phyloP scores from a whole-genome alignment of 441 rosid species.

The Adansonia grandidieri region DNA sequence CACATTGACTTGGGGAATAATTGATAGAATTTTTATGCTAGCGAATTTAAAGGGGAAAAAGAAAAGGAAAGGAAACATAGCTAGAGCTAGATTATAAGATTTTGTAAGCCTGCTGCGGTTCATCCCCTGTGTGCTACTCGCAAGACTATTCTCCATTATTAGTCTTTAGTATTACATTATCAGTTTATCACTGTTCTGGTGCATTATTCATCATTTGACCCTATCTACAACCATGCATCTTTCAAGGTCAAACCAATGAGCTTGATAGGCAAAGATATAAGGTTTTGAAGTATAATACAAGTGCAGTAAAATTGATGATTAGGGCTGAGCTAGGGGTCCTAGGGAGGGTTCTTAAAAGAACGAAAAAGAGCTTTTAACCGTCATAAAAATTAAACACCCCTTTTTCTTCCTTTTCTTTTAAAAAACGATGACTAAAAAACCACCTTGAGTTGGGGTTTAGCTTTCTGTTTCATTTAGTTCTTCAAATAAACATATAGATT shows the following conservation, averaged over 20 bases:
- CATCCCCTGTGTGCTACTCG: conserved; percentile 13
- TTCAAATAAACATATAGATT: background rate
- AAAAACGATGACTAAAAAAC: conserved; percentile 28
- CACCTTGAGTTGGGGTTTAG: conserved; percentile 14
- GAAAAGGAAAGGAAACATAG: conserved; percentile 20
- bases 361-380: background rate
- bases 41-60: background rate
- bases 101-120: conserved; percentile 40
- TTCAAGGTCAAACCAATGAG: conserved; percentile 34
- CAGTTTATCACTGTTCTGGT: background rate
- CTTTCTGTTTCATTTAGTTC: conserved; percentile 33
- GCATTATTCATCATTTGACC: conserved; percentile 16
- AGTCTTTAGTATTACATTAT: conserved; percentile 9
- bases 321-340: background rate
- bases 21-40: conserved; percentile 37
- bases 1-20: conserved; percentile 47
- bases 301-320: conserved; percentile 19
- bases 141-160: conserved; percentile 20
- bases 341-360: background rate
- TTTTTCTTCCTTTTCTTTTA: conserved; percentile 35
- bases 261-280: conserved; percentile 36
- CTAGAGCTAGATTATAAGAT: background rate
- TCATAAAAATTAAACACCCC: conserved; percentile 5
- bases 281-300: conserved; percentile 26
- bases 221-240: conserved; percentile 20